Evolutionary conservation across 2,329 filamentous ascomycete species (phyloP), one percentile per base, ranked within the genome.

Genomic region (Fonsecaea pedrosoi): DNA sequence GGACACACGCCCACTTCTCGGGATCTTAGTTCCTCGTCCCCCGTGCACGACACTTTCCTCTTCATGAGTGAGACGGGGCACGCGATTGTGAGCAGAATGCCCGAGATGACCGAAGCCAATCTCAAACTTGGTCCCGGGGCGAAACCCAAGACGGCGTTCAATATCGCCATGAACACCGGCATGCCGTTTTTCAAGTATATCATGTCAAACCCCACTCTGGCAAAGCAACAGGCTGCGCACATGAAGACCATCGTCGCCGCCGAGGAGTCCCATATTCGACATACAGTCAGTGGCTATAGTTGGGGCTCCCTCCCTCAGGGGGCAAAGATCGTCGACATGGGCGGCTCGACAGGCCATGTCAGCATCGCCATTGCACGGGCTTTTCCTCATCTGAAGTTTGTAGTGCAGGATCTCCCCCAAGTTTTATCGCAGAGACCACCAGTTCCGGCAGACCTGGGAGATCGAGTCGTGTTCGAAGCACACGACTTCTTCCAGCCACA

Each of bases 181-280:
- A 45, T 34, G 21, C 57, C 57, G 5, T 60, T 60, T 35, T 60
- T 60, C 57, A 60, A 60, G 34, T 60, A 60, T 15, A 60, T 60
- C 38, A 60, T 60, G 57, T 60, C 57, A 38, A 34, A 60, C 32
- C 57, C 57, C 4, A 30, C 32, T 40, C 25, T 60, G 21, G 57
- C 57, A 30, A 60, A 45, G 18, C 57, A 60, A 25, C 57, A 60
- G 13, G 57, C 57, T 42, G 57, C 57, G 15, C 57, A 60, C 9
- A 60, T 60, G 57, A 60, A 50, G n/a, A 60, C 38, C 34, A 42
- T 60, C 25, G 57, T 40, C 15, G 40, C 57, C 15, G 57, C 57
- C 2, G 57, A 60, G 57, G 40, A 60, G n/a, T 48, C 38, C 12
- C 57, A 60, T 18, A 30, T 60, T 32, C 38, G 57, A 42, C 57